Evolutionary conservation across 2,329 filamentous ascomycete species (phyloP).

Genomic region (Gaeumannomyces tritici): DNA sequence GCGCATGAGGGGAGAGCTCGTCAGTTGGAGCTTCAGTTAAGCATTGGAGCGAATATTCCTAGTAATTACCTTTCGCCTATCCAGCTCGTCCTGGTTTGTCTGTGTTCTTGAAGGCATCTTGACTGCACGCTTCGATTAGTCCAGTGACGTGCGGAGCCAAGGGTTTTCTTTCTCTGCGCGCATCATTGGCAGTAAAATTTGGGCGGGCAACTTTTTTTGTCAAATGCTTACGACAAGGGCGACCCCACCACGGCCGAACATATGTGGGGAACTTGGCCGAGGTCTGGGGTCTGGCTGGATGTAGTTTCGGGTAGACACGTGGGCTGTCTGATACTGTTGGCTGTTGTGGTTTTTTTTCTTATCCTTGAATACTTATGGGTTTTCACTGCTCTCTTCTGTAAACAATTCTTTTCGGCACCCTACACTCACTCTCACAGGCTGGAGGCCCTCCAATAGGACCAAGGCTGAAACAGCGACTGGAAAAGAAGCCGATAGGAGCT

Average conservation of each 20-base stretch:
- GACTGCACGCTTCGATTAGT: not conserved
- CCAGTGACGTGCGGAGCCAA: not conserved
- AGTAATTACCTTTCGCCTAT: conserved; percentile 47
- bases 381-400: no score
- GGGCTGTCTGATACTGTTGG: no score
- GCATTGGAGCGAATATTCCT: not conserved
- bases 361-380: no score
- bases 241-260: not conserved
- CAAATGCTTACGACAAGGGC: not conserved
- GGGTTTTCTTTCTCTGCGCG: not conserved
- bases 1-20: no score
- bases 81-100: conserved; percentile 45
- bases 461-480: no score
- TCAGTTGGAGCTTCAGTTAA: not conserved
- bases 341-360: no score
- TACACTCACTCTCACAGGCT: no score
- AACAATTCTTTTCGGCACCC: no score
- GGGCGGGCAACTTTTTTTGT: not conserved
- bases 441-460: no score
- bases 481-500: no score
- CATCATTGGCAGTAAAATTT: not conserved
- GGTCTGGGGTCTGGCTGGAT: not conserved
- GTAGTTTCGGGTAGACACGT: not conserved
- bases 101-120: conserved; percentile 22
- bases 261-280: not conserved